Percentiles rank a stretch among this genome's conserved stretches.
phyloP scores from a whole-genome alignment of 2,329 filamentous ascomycete genomes.

The Aureobasidium sp. region DNA sequence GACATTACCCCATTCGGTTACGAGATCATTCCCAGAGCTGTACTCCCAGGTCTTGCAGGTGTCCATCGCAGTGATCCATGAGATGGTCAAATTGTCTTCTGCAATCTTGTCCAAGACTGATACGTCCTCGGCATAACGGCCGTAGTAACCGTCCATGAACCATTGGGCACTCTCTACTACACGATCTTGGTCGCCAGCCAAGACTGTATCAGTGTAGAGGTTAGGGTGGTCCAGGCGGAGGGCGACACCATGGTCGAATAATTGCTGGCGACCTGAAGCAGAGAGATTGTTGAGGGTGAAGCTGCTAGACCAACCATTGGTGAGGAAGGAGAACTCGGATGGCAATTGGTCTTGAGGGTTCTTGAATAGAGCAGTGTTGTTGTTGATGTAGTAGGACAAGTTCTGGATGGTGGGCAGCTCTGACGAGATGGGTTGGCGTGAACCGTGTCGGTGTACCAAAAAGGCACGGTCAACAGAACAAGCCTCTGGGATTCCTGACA shows the following conservation, averaged over 20 bases:
- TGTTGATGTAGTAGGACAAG: slow-evolving; percentile 18
- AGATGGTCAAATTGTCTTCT: slow-evolving; percentile 15
- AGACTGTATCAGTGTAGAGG: slow-evolving; percentile 15
- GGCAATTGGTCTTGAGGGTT: slow-evolving; percentile 6
- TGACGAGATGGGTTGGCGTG: slow-evolving; percentile 15
- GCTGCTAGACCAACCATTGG: slow-evolving; percentile 16
- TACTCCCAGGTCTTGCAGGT: slow-evolving; percentile 18
- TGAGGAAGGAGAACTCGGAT: slow-evolving; percentile 14
- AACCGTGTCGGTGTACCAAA: slow-evolving; percentile 17
- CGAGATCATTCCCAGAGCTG: slow-evolving; percentile 16
- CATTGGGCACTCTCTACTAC: slow-evolving; percentile 17
- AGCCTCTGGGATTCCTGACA: slow-evolving; percentile 15
- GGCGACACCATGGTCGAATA: slow-evolving; percentile 16
- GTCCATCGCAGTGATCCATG: slow-evolving; percentile 17
- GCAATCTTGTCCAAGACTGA: slow-evolving; percentile 13
- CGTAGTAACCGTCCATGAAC: slow-evolving; percentile 17
- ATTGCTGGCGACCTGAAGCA: slow-evolving; percentile 13
- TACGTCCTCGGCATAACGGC: slow-evolving; percentile 8
- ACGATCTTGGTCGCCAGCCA: slow-evolving; percentile 17
- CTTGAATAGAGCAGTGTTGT: slow-evolving; percentile 17
- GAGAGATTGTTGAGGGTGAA: slow-evolving; percentile 16
- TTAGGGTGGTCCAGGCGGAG: slow-evolving; percentile 14
- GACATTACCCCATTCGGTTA: slow-evolving; percentile 14
- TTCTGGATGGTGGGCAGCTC: slow-evolving; percentile 15
- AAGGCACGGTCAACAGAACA: slow-evolving; percentile 17